phyloP scores from a whole-genome alignment of 1,284 basidiomycete genomes.

The Cronartium quercuum region DNA sequence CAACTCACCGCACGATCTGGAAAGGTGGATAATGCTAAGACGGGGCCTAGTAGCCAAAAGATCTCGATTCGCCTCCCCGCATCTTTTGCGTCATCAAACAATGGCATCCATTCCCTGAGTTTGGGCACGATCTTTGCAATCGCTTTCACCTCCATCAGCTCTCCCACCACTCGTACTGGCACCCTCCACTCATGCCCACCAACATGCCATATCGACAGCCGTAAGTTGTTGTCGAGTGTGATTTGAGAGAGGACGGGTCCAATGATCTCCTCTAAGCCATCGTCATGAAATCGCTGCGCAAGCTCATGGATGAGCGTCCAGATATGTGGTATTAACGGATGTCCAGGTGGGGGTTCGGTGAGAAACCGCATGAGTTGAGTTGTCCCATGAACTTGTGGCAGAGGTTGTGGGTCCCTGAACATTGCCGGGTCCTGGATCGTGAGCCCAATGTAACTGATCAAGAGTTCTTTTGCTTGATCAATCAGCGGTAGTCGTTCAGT shows the following conservation, averaged over 20 bases:
- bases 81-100: slow-evolving; percentile 42
- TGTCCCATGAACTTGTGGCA: slow-evolving; percentile 56
- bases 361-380: slow-evolving; percentile 64
- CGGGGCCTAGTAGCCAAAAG: slow-evolving; percentile 70
- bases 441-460: slow-evolving; percentile 85
- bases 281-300: slow-evolving; percentile 61
- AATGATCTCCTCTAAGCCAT: slow-evolving; percentile 52
- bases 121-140: slow-evolving; percentile 21
- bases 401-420: slow-evolving; percentile 76
- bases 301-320: slow-evolving; percentile 67
- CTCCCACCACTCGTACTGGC: slow-evolving; percentile 21
- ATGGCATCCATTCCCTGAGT: slow-evolving; percentile 48
- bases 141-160: slow-evolving; percentile 32
- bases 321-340: slow-evolving; percentile 53
- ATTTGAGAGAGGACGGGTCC: slow-evolving; percentile 57
- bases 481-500: slow-evolving; percentile 57
- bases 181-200: slow-evolving; percentile 36
- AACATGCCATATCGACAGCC: slow-evolving; percentile 15
- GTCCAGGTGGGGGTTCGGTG: slow-evolving; percentile 54
- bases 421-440: slow-evolving; percentile 81
- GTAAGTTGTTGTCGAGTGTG: slow-evolving; percentile 11
- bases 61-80: slow-evolving; percentile 50
- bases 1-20: slow-evolving; percentile 51
- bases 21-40: slow-evolving; percentile 75
- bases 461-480: slow-evolving; percentile 67